Evolutionary conservation across 306 rosid species (phyloP), one percentile per base, ranked within the genome.

Genomic region (Cicer cuneatum): DNA sequence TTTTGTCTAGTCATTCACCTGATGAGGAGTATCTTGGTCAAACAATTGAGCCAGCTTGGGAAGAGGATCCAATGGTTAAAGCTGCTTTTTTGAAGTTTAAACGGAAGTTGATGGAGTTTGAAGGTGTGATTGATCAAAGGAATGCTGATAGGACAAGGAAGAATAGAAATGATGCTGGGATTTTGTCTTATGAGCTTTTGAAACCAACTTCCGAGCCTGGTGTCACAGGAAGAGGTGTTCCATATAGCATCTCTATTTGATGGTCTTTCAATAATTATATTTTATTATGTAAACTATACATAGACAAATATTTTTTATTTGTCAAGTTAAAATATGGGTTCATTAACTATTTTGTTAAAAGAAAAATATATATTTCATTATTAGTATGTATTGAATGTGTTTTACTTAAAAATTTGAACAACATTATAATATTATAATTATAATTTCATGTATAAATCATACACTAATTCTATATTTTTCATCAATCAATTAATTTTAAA

Each of bases 211-310:
- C 98, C 0, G 84, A 75, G 2, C 58, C 90, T 2, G 97, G 96
- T 4, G 93, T 88, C 0, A 91, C 98, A 0, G 87, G 80, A 7
- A 75, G 64, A 76, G 98, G 97, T 3, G 98, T 94, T 79, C 98
- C 98, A 0, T 83, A 83, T 53, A 94, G 98, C 62, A 86, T 94
- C 56, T 93, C 97, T 19, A 93, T 91, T 73, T 93, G 80, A 63
- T 13, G 19, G 3, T 24, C 29, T 24, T 24, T 2, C n/a, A n/a
- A n/a, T n/a, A n/a, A n/a, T n/a, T n/a, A n/a, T n/a, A n/a, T n/a
- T n/a, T n/a, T n/a, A n/a, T n/a, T n/a, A n/a, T n/a, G n/a, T n/a
- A n/a, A n/a, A n/a, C n/a, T n/a, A n/a, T n/a, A n/a, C n/a, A n/a
- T n/a, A n/a, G n/a, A n/a, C n/a, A n/a, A n/a, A n/a, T n/a, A n/a